These are phyloP conservation scores for Bodo saltans DNA, from an alignment of 78 protist species.

Conservation along the genomic window DNA sequence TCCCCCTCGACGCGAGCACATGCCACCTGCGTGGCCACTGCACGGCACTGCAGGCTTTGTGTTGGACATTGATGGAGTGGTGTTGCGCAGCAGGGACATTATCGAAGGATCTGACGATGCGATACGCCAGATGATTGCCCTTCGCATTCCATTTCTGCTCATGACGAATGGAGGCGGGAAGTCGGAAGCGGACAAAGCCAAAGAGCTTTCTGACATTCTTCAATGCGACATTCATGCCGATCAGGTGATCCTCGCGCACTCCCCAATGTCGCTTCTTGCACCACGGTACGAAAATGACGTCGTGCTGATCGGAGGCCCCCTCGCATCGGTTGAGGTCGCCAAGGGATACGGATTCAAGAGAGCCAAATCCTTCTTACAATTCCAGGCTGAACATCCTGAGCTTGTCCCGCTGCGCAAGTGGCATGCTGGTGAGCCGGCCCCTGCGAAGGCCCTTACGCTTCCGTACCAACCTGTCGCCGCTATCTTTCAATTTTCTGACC, in stretches of 20 bases:
- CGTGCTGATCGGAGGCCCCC: neutral
- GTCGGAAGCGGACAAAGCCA: neutral
- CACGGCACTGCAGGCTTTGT: neutral
- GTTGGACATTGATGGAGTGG: constrained; percentile 6
- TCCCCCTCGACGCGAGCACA: neutral
- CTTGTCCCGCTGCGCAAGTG: neutral
- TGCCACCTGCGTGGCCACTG: neutral
- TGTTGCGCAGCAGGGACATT: neutral
- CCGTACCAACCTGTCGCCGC: neutral
- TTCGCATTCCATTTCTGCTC: neutral
- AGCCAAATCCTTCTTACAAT: neutral
- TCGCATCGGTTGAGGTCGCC: neutral
- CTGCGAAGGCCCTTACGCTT: neutral
- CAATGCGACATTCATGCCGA: neutral
- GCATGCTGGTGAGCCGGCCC: neutral
- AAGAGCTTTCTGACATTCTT: neutral
- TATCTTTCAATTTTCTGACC: neutral
- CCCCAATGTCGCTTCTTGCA: neutral
- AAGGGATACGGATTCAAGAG: neutral
- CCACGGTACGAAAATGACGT: neutral
- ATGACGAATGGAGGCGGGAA: constrained; percentile 3
- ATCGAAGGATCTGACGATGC: neutral
- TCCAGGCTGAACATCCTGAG: neutral
- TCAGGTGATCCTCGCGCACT: constrained; percentile 1
- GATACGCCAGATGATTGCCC: neutral